A percentile compares a stretch with the other conserved stretches of the same genome.
These are phyloP conservation scores for Blastobotrys buckinghamii DNA, from an alignment of 1,139 yeast genomes.

Conservation along the genomic window DNA sequence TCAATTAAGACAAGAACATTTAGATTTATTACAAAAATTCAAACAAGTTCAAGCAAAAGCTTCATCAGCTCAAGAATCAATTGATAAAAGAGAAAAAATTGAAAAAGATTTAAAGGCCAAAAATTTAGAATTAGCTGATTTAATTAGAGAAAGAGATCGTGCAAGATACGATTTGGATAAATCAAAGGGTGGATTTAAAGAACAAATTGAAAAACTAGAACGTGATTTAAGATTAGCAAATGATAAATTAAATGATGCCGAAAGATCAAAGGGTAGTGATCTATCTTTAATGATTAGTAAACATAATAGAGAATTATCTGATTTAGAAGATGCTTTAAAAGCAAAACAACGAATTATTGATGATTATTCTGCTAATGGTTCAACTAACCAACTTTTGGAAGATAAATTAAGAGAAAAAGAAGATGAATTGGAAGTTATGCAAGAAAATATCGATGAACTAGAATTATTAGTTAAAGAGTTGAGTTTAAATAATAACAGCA, in stretches of 20 bases:
- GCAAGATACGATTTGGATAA: constrained; percentile 81
- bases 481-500: constrained; percentile 46
- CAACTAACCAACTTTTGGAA: constrained; percentile 36
- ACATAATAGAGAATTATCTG: constrained; percentile 47
- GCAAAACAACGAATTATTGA: constrained; percentile 35
- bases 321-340: constrained; percentile 34
- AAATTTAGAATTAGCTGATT: constrained; percentile 81
- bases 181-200: constrained; percentile 57
- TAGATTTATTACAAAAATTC: constrained; percentile 69
- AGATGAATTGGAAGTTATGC: constrained; percentile 72
- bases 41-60: constrained; percentile 86
- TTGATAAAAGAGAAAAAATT: constrained; percentile 73
- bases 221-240: constrained; percentile 61
- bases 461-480: constrained; percentile 44
- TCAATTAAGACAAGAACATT: constrained; percentile 87
- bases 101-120: constrained; percentile 83
- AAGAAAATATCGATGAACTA: constrained; percentile 33
- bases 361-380: constrained; percentile 24
- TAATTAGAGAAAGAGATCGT: constrained; percentile 84
- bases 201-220: constrained; percentile 61
- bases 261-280: constrained; percentile 63
- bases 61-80: constrained; percentile 88
- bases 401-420: constrained; percentile 59
- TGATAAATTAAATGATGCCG: constrained; percentile 55
- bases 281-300: constrained; percentile 54